Evolutionary conservation across 1,139 yeast genomes (phyloP).

Genomic region (Saccharomyces pastorianus): DNA sequence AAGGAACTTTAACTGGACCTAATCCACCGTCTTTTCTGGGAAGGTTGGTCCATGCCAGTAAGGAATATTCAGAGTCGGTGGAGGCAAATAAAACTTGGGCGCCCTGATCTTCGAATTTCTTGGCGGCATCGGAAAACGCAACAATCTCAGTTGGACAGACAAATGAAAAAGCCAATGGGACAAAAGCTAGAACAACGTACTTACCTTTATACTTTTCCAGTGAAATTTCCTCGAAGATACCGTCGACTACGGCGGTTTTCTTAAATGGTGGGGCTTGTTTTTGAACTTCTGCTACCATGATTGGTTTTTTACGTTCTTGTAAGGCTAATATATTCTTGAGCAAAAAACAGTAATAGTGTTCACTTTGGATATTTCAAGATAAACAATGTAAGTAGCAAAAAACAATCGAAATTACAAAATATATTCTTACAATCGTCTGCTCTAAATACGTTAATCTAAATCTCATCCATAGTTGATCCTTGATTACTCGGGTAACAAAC

Average conservation of each 20-base stretch:
- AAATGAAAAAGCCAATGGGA: conserved; percentile 97
- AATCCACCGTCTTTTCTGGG: conserved; percentile 97
- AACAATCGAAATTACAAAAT: neutral
- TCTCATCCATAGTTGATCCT: neutral
- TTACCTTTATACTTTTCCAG: conserved; percentile 94
- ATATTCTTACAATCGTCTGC: neutral
- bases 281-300: conserved; percentile 83
- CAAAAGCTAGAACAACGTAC: conserved; percentile 93
- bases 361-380: conserved; percentile 7
- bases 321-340: neutral
- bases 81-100: conserved; percentile 91
- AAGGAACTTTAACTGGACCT: conserved; percentile 89
- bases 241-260: conserved; percentile 95
- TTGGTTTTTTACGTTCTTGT: conserved; percentile 5
- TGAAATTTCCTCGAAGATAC: conserved; percentile 87
- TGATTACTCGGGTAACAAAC: neutral
- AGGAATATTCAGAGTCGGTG: conserved; percentile 95
- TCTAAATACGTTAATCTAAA: neutral
- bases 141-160: conserved; percentile 98
- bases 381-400: neutral
- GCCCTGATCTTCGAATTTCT: conserved; percentile 80
- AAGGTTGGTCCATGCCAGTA: conserved; percentile 96
- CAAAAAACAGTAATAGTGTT: neutral
- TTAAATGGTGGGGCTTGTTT: conserved; percentile 93
- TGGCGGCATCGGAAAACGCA: conserved; percentile 93